Percentiles rank a stretch among this genome's conserved stretches.
Conservation (phyloP, 2,329 filamentous ascomycete species). For the Exophiala viscosa region DNA sequence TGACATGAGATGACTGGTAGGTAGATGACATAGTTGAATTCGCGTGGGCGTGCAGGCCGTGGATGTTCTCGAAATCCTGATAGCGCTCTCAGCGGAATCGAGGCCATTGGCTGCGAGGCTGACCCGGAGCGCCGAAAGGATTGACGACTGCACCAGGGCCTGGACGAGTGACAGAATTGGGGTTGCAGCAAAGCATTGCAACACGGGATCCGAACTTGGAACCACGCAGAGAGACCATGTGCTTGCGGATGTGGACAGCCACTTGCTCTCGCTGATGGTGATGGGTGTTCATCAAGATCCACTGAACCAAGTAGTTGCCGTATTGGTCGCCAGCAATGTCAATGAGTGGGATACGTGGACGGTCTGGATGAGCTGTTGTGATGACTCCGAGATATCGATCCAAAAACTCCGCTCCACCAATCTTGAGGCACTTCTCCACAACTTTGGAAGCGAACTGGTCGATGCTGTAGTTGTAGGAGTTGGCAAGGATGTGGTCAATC, state of each 20-base stretch:
- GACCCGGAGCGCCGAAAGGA: slow-evolving; percentile 54
- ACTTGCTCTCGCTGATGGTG: slow-evolving; percentile 90
- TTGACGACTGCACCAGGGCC: slow-evolving; percentile 70
- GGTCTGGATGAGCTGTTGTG: slow-evolving; percentile 83
- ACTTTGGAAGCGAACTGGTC: slow-evolving; percentile 99
- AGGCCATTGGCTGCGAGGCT: slow-evolving; percentile 48
- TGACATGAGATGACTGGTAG: slow-evolving; percentile 26
- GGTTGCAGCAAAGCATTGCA: slow-evolving; percentile 98
- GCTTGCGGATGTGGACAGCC: slow-evolving; percentile 90
- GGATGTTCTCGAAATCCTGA: not conserved
- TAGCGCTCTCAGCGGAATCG: slow-evolving; percentile 52
- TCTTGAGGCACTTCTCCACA: slow-evolving; percentile 98
- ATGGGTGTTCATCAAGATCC: slow-evolving; percentile 85
- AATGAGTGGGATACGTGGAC: slow-evolving; percentile 92
- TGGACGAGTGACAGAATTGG: slow-evolving; percentile 80
- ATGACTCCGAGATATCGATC: slow-evolving; percentile 89
- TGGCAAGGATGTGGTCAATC: slow-evolving; percentile 90
- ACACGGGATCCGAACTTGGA: slow-evolving; percentile 98
- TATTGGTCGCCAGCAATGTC: slow-evolving; percentile 98
- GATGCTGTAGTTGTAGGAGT: slow-evolving; percentile 94
- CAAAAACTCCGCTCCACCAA: slow-evolving; percentile 85
- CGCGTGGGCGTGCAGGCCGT: not conserved
- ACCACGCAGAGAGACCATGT: slow-evolving; percentile 97
- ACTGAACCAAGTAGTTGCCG: slow-evolving; percentile 96
- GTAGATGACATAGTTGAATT: slow-evolving; percentile 24